Evolutionary conservation across 257 asterid genomes (phyloP), one percentile per base, ranked within the genome.

Genomic region (Jaltomata sinuosa): DNA sequence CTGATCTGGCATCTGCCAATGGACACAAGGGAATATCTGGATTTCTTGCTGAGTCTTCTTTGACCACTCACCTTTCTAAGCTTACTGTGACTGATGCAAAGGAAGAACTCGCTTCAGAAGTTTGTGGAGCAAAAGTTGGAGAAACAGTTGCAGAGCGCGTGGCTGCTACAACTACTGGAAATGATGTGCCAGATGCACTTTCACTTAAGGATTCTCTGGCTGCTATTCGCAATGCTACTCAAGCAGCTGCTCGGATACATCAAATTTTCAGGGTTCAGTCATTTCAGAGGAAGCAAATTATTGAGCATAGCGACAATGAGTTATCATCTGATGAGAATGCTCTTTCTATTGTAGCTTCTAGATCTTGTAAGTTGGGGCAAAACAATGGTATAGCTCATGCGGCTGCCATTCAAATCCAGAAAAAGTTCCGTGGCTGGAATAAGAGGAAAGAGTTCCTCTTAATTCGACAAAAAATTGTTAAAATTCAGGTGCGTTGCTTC

Each of bases 21-120:
- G 98, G 99, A 74, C 95, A 96, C 89, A 96, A 96, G 92, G 99
- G 98, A 67, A 96, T 96, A 83, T 90, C 98, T 82, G 99, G 99
- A 84, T 96, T 91, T 86, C 96, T 96, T 85, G 98, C 97, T 11
- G 99, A 96, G 89, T 84, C 92, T 78, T 81, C 93, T 85, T 87
- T 96, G 89, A 96, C 94, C 80, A 80, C 88, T 36, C 99, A 92
- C 87, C 98, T 96, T 57, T 85, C 89, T 15, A 83, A 92, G 79
- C 92, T 96, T 84, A 84, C 78, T 64, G 91, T 96, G 86, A 89
- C 88, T 61, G 98, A 94, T 81, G 76, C 68, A 11, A 91, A 86
- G 82, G 90, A 89, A 45, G 90, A 88, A 74, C 88, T 87, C 36
- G 86, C 86, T 27, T 22, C 89, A 27, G 93, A 91, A 16, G 84